phyloP scores from a whole-genome alignment of 2,329 filamentous ascomycete genomes.

The Exophiala xenobiotica region DNA sequence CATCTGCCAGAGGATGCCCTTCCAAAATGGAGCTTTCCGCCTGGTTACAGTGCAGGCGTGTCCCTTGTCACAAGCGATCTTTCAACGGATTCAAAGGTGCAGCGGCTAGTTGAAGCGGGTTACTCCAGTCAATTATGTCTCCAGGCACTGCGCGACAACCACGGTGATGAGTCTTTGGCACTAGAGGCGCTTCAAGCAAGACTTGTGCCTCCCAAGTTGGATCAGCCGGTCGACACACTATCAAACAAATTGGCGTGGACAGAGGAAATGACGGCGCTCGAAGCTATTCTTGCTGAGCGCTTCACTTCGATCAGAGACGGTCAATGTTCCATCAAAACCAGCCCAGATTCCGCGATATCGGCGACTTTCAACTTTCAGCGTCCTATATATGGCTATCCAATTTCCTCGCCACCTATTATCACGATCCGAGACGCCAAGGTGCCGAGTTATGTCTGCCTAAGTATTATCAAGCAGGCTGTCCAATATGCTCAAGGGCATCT shows the following conservation, averaged over 20 bases:
- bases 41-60: slow-evolving; percentile 86
- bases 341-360: slow-evolving; percentile 31
- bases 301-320: slow-evolving; percentile 62
- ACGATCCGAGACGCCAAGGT: slow-evolving; percentile 57
- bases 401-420: slow-evolving; percentile 56
- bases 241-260: slow-evolving; percentile 64
- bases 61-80: slow-evolving; percentile 80
- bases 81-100: slow-evolving; percentile 76
- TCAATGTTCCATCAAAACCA: slow-evolving; percentile 69
- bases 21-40: slow-evolving; percentile 87
- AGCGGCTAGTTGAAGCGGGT: slow-evolving; percentile 75
- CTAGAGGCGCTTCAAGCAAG: slow-evolving; percentile 76
- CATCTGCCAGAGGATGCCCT: slow-evolving; percentile 96
- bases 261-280: slow-evolving; percentile 79
- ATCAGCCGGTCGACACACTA: neutral
- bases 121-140: slow-evolving; percentile 84
- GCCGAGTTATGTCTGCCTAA: slow-evolving; percentile 90
- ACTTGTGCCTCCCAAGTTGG: slow-evolving; percentile 41
- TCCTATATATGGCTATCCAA: slow-evolving; percentile 68
- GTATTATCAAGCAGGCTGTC: slow-evolving; percentile 75
- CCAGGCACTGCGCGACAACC: slow-evolving; percentile 68
- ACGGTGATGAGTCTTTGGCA: slow-evolving; percentile 71
- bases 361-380: slow-evolving; percentile 64
- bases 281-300: slow-evolving; percentile 79
- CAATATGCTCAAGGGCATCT: slow-evolving; percentile 69